phyloP scores from a whole-genome alignment of 371 early-diverging fungal species.

The Apophysomyces elegans region DNA sequence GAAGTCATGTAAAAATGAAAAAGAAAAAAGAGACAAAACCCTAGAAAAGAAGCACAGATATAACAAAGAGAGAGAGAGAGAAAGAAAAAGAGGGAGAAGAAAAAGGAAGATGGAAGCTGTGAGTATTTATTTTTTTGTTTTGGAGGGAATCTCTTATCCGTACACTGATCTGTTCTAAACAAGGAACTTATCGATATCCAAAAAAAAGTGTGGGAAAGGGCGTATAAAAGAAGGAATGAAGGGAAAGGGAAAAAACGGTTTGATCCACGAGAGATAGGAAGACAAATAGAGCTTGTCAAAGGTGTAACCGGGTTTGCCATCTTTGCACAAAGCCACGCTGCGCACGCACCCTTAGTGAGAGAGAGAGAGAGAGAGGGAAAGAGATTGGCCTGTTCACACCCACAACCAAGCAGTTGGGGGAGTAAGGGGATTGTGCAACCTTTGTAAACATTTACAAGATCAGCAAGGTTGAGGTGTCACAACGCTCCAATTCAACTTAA shows the following conservation, averaged over 20 bases:
- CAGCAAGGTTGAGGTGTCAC: too few relatives aligned
- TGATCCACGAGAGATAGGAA: slow-evolving; percentile 1
- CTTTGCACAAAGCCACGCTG: background rate
- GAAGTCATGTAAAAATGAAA: background rate
- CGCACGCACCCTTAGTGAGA: background rate
- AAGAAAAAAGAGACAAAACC: slow-evolving; percentile 2
- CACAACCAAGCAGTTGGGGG: background rate
- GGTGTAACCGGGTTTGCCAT: background rate
- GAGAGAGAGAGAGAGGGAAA: too few relatives aligned
- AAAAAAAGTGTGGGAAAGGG: slow-evolving; percentile 10
- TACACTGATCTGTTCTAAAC: slow-evolving; percentile 8
- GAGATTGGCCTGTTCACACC: slow-evolving; percentile 5
- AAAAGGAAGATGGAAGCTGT: background rate
- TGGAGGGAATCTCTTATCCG: slow-evolving; percentile 8
- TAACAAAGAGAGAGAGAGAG: background rate
- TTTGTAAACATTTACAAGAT: slow-evolving; percentile 6
- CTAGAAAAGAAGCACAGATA: background rate
- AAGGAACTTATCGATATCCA: slow-evolving; percentile 3
- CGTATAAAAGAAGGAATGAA: background rate
- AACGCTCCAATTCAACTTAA: too few relatives aligned
- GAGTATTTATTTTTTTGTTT: slow-evolving; percentile 9
- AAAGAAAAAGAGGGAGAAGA: slow-evolving; percentile 5
- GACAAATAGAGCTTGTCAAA: background rate
- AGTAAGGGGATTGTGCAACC: background rate
- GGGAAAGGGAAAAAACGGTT: background rate